Base-by-base conservation (phyloP, 768 basidiomycete genomes). In the Boletus coccyginus region DNA sequence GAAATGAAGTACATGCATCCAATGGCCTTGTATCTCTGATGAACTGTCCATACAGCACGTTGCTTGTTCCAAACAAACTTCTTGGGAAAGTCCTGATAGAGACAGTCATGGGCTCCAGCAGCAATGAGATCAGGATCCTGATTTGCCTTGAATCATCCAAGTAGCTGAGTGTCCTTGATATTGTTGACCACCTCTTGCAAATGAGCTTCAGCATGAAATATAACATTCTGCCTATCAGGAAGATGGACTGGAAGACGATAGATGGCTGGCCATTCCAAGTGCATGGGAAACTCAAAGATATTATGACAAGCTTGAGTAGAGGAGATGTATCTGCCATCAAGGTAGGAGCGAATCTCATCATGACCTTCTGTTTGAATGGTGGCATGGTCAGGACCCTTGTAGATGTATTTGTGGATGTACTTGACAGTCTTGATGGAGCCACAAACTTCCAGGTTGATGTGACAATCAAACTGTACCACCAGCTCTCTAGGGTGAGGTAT, bases 401-500 rank as follows among this genome's bases (percentile, higher is more conserved):
- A 70, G 33, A 80, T 59, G 39, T 55, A 59, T 40, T 59, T 59
- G 53, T 50, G 48, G 17, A 58, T 52, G 13, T 83, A 83, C 52
- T 80, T 78, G 62, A 78, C 49, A 4, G 77, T 59, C 8, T 64
- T 65, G 38, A 81, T 58, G 10, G 72, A 74, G 0, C 65, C 65
- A 43, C 63, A 68, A 50, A 72, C 72, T 58, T 83, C 80, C 1
- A 80, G 55, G 66, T 83, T 84, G 61, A 81, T 79, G 53, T 83
- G 80, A 57, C 78, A 79, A 53, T 73, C 24, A 55, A 71, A 80
- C 27, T 68, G 64, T 0, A 61, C 65, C 43, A 60, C 58, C 0
- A 81, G 66, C 35, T 61, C 73, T 0, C 71, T 74, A 47, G 55
- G 63, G 58, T 79, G 75, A 0, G 76, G 77, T 5, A 82, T 74